phyloP scores from a whole-genome alignment of 2,329 filamentous ascomycete genomes.

The Botrytis paeoniae region DNA sequence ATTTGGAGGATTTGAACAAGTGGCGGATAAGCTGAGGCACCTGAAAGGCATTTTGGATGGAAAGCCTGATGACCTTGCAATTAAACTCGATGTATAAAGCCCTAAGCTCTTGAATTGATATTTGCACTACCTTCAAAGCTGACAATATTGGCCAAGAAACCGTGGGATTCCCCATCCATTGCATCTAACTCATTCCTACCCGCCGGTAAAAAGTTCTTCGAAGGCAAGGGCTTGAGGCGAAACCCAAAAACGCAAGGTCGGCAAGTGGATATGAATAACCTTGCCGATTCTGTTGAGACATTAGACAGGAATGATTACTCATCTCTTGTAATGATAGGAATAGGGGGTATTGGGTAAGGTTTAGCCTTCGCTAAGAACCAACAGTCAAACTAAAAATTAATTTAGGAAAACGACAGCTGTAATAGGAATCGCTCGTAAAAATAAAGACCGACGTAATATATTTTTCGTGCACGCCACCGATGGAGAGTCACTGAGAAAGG shows the following conservation, averaged over 20 bases:
- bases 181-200: neutral
- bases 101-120: neutral
- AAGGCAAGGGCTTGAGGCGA: neutral
- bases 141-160: neutral
- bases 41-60: neutral
- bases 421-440: neutral
- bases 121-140: neutral
- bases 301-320: neutral
- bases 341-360: conserved; percentile 11
- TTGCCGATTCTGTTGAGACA: neutral
- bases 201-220: neutral
- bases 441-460: neutral
- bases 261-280: neutral
- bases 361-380: neutral
- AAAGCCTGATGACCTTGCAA: neutral
- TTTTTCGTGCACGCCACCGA: neutral
- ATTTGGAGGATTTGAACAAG: neutral
- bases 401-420: neutral
- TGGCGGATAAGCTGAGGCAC: neutral
- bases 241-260: neutral
- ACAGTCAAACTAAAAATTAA: neutral
- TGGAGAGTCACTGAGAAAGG: neutral
- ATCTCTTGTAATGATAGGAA: neutral
- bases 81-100: neutral
- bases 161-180: neutral